These are phyloP conservation scores for Plectosphaerella plurivora DNA, from an alignment of 2,329 filamentous ascomycete species.

Conservation along the genomic window DNA sequence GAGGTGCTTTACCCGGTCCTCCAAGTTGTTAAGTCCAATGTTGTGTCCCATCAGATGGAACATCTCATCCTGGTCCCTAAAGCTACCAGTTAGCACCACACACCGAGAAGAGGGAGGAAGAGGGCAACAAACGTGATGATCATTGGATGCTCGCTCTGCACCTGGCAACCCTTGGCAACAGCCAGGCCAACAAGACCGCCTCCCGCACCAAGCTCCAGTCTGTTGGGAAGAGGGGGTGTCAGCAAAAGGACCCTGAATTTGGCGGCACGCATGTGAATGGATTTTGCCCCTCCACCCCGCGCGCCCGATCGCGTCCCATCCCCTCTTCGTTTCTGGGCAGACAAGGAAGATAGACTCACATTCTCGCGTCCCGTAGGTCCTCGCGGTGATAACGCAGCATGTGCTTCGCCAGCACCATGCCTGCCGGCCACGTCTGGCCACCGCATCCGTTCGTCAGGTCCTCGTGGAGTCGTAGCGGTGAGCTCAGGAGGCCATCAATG, in stretches of 20 bases:
- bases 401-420: conserved; percentile 82
- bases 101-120: too few relatives aligned
- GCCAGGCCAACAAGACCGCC: conserved; percentile 78
- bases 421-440: conserved; percentile 91
- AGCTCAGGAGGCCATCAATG: conserved; percentile 70
- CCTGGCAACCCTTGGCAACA: conserved; percentile 42
- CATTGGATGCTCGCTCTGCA: conserved; percentile 47
- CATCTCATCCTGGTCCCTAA: conserved; percentile 75
- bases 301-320: background rate
- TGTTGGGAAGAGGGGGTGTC: conserved; percentile 27
- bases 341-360: conserved; percentile 51
- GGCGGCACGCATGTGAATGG: background rate
- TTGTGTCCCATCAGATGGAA: conserved; percentile 81
- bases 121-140: conserved; percentile 55
- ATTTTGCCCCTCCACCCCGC: background rate
- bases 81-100: too few relatives aligned
- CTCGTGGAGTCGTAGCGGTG: conserved; percentile 73
- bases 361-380: conserved; percentile 61
- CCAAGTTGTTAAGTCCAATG: conserved; percentile 72
- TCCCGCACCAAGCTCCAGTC: conserved; percentile 87
- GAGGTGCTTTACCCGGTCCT: conserved; percentile 56
- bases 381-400: conserved; percentile 69
- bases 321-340: background rate
- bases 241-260: background rate
- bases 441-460: conserved; percentile 86